phyloP scores from a whole-genome alignment of 495 filamentous ascomycete genomes.

The Aspergillus coremiiformis region DNA sequence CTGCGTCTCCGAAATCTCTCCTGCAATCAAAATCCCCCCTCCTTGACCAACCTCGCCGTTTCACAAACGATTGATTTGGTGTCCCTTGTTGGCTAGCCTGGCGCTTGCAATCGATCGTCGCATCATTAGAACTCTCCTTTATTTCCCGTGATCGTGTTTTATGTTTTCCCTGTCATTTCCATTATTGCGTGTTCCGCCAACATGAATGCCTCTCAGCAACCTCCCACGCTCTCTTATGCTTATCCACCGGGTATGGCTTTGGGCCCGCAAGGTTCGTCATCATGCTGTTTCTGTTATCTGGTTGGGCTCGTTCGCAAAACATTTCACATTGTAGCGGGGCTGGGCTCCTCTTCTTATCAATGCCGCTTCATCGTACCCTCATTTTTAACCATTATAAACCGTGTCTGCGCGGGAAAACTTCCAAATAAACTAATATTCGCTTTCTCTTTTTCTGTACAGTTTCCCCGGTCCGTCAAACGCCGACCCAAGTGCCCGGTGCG shows the following conservation, averaged over 20 bases:
- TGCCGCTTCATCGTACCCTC: conserved; percentile 5
- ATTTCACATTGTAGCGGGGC: conserved; percentile 16
- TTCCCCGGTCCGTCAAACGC: conserved; percentile 20
- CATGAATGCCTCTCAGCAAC: conserved; percentile 34
- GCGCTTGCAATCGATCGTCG: not conserved
- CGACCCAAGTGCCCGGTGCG: conserved; percentile 44
- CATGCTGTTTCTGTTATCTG: conserved; percentile 9
- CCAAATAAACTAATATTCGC: conserved; percentile 3
- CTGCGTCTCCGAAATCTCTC: conserved; percentile 3
- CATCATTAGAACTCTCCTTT: not conserved
- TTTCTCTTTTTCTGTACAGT: conserved; percentile 10
- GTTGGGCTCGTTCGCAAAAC: not conserved
- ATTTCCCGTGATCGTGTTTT: conserved; percentile 8
- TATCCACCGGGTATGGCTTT: conserved; percentile 36
- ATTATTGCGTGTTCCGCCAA: conserved; percentile 18
- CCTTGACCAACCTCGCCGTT: conserved; percentile 18
- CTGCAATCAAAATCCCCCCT: conserved; percentile 7
- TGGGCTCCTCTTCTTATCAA: not conserved
- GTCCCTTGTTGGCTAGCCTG: not conserved
- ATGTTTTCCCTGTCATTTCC: conserved; percentile 5
- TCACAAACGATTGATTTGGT: conserved; percentile 5
- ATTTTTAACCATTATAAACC: conserved; percentile 15
- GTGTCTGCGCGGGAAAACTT: not conserved
- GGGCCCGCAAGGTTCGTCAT: conserved; percentile 36
- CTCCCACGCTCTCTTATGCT: conserved; percentile 23